Base-by-base conservation (phyloP, 257 asterid genomes). In the Cordia subcordata region DNA sequence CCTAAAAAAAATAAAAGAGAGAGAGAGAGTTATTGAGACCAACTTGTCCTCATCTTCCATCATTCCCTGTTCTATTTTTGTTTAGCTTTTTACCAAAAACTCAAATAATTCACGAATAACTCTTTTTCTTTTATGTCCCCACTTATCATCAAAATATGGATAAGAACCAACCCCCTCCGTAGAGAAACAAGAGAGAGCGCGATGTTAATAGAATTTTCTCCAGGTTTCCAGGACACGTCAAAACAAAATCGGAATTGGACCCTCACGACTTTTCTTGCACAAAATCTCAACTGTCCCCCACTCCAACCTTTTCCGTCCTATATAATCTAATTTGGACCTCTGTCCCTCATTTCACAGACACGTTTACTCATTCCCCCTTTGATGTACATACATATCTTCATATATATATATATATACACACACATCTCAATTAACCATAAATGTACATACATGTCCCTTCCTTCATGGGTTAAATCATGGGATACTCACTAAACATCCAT, bases 231-330 rank as follows among this genome's bases (percentile, higher is more conserved):
- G 77, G 62, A 47, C 63, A 18, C 39, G 68, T 64, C 76, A 66
- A 68, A 68, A 58, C 63, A 70, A 76, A 66, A 70, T 70, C 73
- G 44, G 18, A 40, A 39, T 27, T 13, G 27, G 45, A 8, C 15
- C 57, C 22, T 56, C 23, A n/a, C 27, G 5, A 12, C 76, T 67
- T 79, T 75, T 40, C 64, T 59, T 49, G 52, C 68, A 72, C n/a
- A 40, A 68, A 55, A 68, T 75, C 79, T 65, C 64, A 38, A 55
- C 60, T 60, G 70, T 66, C 76, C 74, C 67, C 51, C 23, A 11
- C 16, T 9, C 32, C 59, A 8, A n/a, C n/a, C n/a, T n/a, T n/a
- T n/a, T n/a, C n/a, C 9, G 13, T 1, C 21, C 49, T 54, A 10
- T 23, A 39, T 12, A 45, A 32, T 49, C 49, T 64, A 64, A 61